Evolutionary conservation across 2,329 filamentous ascomycete species (phyloP).

Genomic region (Trichoderma lentiforme): DNA sequence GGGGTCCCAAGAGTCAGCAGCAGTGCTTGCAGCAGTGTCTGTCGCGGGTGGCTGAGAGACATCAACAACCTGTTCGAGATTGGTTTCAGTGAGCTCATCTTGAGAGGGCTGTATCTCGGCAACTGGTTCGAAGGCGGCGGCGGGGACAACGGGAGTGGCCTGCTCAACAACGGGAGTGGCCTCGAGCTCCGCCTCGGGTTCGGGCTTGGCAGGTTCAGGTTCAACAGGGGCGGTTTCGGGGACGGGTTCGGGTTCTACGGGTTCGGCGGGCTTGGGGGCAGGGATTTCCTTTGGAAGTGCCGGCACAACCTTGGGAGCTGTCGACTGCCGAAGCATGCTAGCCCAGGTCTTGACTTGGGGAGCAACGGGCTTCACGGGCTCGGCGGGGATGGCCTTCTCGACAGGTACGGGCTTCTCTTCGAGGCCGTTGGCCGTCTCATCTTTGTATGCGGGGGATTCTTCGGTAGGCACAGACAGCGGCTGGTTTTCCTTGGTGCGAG

Average conservation of each 20-base stretch:
- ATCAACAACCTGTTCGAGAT: conserved; percentile 88
- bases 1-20: conserved; percentile 80
- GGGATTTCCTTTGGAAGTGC: conserved; percentile 51
- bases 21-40: conserved; percentile 82
- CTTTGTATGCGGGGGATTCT: conserved; percentile 57
- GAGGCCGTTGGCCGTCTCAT: conserved; percentile 35
- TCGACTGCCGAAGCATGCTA: conserved; percentile 66
- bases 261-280: conserved; percentile 40
- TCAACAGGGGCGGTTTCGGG: conserved; percentile 35
- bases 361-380: conserved; percentile 39
- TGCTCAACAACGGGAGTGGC: conserved; percentile 34
- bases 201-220: conserved; percentile 35
- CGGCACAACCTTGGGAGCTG: conserved; percentile 55
- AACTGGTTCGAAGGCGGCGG: conserved; percentile 45
- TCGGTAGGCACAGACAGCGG: conserved; percentile 64
- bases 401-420: conserved; percentile 34
- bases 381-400: conserved; percentile 34
- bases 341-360: conserved; percentile 64
- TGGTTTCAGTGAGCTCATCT: conserved; percentile 84
- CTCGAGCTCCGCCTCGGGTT: conserved; percentile 34
- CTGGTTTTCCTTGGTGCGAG: conserved; percentile 54
- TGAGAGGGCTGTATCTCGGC: conserved; percentile 64
- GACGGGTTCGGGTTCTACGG: conserved; percentile 24
- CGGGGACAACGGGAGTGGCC: conserved; percentile 25
- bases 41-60: conserved; percentile 72